phyloP scores from a whole-genome alignment of 148 eudicot species.

The Camellia granthamiana region DNA sequence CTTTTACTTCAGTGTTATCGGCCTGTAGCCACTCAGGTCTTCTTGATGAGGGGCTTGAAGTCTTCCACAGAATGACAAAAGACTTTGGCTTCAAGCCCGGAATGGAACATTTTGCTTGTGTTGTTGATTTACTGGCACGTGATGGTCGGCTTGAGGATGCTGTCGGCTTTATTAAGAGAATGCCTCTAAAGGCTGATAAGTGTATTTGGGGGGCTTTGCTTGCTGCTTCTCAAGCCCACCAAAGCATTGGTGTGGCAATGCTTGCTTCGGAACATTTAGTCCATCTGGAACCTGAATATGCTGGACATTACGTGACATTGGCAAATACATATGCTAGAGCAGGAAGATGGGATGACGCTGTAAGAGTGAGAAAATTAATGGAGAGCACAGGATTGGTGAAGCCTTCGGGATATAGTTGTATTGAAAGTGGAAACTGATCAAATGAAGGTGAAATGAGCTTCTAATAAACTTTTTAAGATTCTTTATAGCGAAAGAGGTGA shows the following conservation, averaged over 20 bases:
- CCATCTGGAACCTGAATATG: slow-evolving; percentile 46
- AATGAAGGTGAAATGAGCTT: not conserved
- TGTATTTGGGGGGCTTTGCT: slow-evolving; percentile 54
- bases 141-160: slow-evolving; percentile 54
- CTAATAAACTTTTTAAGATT: not conserved
- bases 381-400: slow-evolving; percentile 48
- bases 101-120: slow-evolving; percentile 54
- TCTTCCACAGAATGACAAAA: slow-evolving; percentile 33
- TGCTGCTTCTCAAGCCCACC: slow-evolving; percentile 40
- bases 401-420: slow-evolving; percentile 43
- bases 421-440: slow-evolving; percentile 20
- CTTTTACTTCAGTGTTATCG: slow-evolving; percentile 48
- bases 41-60: slow-evolving; percentile 38
- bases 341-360: slow-evolving; percentile 49
- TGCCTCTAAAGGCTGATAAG: slow-evolving; percentile 41
- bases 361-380: slow-evolving; percentile 39
- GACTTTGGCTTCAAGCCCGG: slow-evolving; percentile 29
- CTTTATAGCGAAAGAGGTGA: not conserved
- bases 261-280: slow-evolving; percentile 47
- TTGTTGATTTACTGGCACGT: slow-evolving; percentile 56
- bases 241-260: slow-evolving; percentile 31
- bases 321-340: slow-evolving; percentile 46
- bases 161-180: slow-evolving; percentile 29
- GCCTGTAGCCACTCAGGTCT: slow-evolving; percentile 58
- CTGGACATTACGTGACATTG: slow-evolving; percentile 54